Evolutionary conservation across 2,329 filamentous ascomycete species (phyloP), one percentile per base, ranked within the genome.

Genomic region (Trichoderma endophyticum): DNA sequence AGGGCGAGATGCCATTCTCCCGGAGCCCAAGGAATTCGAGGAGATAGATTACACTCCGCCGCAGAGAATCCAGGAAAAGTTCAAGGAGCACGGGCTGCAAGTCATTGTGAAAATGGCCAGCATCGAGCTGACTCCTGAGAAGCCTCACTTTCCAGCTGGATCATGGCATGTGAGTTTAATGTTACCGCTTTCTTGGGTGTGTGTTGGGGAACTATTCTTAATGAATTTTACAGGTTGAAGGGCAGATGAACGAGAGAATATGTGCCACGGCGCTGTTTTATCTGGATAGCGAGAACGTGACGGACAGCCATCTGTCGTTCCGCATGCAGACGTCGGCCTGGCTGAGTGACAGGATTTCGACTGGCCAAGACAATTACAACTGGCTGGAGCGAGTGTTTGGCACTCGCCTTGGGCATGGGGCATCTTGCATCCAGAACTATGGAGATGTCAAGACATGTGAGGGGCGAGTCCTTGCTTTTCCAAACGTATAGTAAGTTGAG

Each of bases 61-160:
- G 18, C n/a, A 59, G 30, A 71, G 75, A 7, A 71, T 75, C 8
- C 11, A 61, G 9, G 64, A 78, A 0, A 76, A 74, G 66, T 77
- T 76, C 26, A 59, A 71, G 21, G 32, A 69, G 28, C 26, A 34
- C 4, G 86, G 87, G 0, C 78, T 92, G 2, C 89, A 92, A 75
- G 79, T 92, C 48, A 88, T 91, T 66, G 84, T 90, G 54, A 90
- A 91, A 77, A 81, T 90, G 26, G 82, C 85, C 3, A 86, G 84
- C 61, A 85, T 89, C 61, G 81, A 88, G 36, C 80, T 90, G 6
- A 86, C 83, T 0, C 87, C 88, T 0, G 84, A 86, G 21, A 83
- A 86, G 9, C 85, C 87, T 0, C 74, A 76, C 0, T 89, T 86
- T 73, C 76, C 78, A 0, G 83, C 83, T 7, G 85, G 84, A 1